phyloP scores from a whole-genome alignment of 306 rosid species.

The Inga leiocalycina region DNA sequence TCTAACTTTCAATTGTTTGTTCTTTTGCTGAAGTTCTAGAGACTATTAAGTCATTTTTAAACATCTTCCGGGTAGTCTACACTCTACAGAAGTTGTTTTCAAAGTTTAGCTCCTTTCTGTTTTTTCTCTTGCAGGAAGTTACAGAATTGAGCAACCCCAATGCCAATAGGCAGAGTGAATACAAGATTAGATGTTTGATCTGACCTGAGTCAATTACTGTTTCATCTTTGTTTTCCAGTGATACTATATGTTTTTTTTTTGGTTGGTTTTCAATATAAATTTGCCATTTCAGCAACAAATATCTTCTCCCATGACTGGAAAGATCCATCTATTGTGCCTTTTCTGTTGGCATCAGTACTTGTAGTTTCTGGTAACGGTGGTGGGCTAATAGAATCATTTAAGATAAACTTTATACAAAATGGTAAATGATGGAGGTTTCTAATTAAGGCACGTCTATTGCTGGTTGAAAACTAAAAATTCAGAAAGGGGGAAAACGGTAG shows the following conservation, averaged over 20 bases:
- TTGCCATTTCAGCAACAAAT: background rate
- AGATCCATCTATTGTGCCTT: background rate
- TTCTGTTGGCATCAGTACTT: background rate
- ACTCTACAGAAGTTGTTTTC: background rate
- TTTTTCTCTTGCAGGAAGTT: background rate
- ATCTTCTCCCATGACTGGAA: background rate
- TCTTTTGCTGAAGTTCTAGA: background rate
- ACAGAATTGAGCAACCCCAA: background rate
- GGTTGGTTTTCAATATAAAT: background rate
- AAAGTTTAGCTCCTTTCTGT: background rate
- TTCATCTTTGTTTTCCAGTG: background rate
- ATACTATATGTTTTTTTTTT: background rate
- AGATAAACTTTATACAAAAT: background rate
- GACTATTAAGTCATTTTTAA: background rate
- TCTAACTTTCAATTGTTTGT: conserved; percentile 2
- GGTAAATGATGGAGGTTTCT: background rate
- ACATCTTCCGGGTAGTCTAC: background rate
- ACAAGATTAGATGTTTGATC: conserved; percentile 8
- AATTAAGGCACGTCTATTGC: background rate
- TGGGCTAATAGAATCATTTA: conserved; percentile 21
- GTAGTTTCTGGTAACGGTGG: background rate
- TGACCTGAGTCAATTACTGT: background rate
- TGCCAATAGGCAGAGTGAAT: background rate
- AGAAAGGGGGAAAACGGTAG: background rate
- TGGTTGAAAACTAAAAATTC: background rate